A percentile compares a stretch with the other conserved stretches of the same genome.
phyloP scores from a whole-genome alignment of 2,329 filamentous ascomycete genomes.

The Neofusicoccum umdonicola region DNA sequence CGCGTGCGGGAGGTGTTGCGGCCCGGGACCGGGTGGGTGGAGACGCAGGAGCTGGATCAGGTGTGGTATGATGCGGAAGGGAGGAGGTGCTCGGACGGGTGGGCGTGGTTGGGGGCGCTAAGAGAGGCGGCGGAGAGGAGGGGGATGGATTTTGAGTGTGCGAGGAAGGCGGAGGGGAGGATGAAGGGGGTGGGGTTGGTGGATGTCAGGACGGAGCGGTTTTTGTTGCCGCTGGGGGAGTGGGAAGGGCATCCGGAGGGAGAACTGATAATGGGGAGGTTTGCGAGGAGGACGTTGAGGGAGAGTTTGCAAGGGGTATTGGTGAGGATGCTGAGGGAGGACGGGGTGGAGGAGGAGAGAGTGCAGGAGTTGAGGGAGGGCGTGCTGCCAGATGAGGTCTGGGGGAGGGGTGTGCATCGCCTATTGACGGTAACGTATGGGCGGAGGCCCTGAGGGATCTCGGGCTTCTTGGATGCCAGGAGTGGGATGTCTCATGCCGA shows the following conservation, averaged over 20 bases:
- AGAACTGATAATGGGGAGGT: background rate
- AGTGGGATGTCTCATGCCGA: no score
- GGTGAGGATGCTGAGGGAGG: background rate
- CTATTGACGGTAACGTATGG: background rate
- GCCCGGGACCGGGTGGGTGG: conserved; percentile 46
- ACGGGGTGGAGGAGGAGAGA: background rate
- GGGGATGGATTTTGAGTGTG: background rate
- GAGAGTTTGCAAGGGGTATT: background rate
- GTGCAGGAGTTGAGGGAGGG: background rate
- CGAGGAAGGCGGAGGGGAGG: background rate
- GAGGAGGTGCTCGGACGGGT: background rate
- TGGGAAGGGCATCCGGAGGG: background rate
- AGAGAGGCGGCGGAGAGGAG: background rate
- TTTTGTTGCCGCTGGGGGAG: background rate
- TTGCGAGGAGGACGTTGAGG: background rate
- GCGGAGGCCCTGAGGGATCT: background rate
- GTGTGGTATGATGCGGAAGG: background rate
- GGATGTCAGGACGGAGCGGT: background rate
- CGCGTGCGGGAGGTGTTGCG: conserved; percentile 28
- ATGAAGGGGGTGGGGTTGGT: background rate
- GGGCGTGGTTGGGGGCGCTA: background rate
- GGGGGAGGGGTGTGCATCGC: background rate
- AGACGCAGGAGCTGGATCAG: conserved; percentile 27
- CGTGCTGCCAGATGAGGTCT: background rate
- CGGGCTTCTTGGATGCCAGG: no score